Evolutionary conservation across 208 protist species (phyloP).

Genomic region (Porcisia hertigi): DNA sequence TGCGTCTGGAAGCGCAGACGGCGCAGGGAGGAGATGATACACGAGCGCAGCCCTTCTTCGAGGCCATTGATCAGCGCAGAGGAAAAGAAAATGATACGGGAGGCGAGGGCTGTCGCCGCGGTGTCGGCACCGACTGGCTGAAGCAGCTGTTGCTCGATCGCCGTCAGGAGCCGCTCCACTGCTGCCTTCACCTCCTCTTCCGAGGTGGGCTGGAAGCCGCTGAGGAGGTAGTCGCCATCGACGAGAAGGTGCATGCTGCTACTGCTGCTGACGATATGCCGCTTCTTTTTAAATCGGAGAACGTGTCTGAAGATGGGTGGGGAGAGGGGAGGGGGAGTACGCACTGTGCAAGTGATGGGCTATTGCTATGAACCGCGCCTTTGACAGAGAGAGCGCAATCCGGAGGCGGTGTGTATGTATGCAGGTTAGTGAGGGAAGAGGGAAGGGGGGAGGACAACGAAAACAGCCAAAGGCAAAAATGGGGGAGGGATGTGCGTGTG

Average conservation of each 20-base stretch:
- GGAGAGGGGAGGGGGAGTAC: neutral
- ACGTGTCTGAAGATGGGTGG: neutral
- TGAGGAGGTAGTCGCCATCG: constrained; percentile 79
- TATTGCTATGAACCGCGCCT: neutral
- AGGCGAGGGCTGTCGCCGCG: constrained; percentile 24
- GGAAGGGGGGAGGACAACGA: neutral
- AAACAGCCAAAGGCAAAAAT: neutral
- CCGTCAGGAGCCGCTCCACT: constrained; percentile 43
- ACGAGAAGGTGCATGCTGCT: constrained; percentile 56
- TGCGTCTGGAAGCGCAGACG: constrained; percentile 68
- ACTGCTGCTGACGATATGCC: neutral
- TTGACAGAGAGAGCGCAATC: neutral
- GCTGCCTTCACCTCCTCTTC: constrained; percentile 45
- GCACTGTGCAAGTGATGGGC: neutral
- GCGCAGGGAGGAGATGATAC: constrained; percentile 58
- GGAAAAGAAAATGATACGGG: constrained; percentile 73
- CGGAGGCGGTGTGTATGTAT: neutral
- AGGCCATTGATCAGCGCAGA: constrained; percentile 53
- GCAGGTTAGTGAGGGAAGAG: neutral
- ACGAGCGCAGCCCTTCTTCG: constrained; percentile 36
- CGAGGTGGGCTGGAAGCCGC: constrained; percentile 57
- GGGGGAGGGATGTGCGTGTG: neutral
- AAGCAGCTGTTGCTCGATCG: constrained; percentile 55
- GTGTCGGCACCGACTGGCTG: constrained; percentile 2
- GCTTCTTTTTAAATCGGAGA: neutral